phyloP scores from a whole-genome alignment of 2,329 filamentous ascomycete species.

The Penicillium paneum region DNA sequence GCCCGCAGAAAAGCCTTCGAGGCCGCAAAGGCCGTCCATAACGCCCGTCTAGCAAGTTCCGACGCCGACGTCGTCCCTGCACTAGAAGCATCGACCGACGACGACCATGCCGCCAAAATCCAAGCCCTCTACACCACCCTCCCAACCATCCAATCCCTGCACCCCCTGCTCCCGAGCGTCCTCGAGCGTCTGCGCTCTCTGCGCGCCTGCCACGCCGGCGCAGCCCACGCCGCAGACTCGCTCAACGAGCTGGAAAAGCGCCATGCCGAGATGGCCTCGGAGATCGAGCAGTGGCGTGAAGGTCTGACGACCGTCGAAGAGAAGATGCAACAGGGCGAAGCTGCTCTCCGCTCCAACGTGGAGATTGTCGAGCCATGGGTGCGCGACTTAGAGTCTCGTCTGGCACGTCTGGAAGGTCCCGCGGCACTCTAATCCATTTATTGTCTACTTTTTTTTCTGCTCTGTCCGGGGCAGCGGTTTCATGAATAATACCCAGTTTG shows the following conservation, averaged over 20 bases:
- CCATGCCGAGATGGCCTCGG: slow-evolving; percentile 76
- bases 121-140: slow-evolving; percentile 87
- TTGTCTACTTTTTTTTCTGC: slow-evolving; percentile 8
- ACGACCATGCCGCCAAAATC: slow-evolving; percentile 78
- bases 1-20: slow-evolving; percentile 45
- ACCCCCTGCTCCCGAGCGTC: slow-evolving; percentile 79
- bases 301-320: slow-evolving; percentile 75
- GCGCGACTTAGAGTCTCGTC: slow-evolving; percentile 74
- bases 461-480: slow-evolving; percentile 2
- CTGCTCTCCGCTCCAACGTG: slow-evolving; percentile 72
- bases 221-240: slow-evolving; percentile 74
- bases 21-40: slow-evolving; percentile 42
- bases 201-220: slow-evolving; percentile 79
- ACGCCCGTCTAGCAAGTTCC: slow-evolving; percentile 35
- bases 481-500: slow-evolving; percentile 27
- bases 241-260: slow-evolving; percentile 73
- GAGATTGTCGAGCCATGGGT: slow-evolving; percentile 87
- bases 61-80: slow-evolving; percentile 26
- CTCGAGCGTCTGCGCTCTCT: slow-evolving; percentile 82
- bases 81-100: slow-evolving; percentile 48
- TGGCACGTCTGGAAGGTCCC: slow-evolving; percentile 56
- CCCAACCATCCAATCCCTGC: slow-evolving; percentile 80
- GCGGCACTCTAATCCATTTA: slow-evolving; percentile 10
- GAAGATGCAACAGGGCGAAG: slow-evolving; percentile 67
- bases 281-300: slow-evolving; percentile 82